These are phyloP conservation scores for Euphorbia pulcherrima DNA, from an alignment of 345 rosid genomes.

Conservation along the genomic window DNA sequence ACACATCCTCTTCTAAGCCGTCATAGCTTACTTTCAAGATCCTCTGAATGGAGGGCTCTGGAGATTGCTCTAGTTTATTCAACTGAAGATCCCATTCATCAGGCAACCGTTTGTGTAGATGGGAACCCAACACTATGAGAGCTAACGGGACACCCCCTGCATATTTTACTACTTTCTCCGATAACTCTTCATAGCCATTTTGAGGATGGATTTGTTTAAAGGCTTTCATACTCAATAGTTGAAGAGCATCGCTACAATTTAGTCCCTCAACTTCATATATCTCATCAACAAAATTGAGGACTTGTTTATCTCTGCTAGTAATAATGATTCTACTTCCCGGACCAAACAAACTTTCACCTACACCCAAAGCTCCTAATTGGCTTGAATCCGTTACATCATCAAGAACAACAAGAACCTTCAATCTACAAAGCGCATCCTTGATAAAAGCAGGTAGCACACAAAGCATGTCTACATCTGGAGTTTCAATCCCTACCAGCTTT, in stretches of 20 bases:
- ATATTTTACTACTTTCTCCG: not conserved
- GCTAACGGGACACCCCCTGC: constrained; percentile 17
- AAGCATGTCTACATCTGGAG: not conserved
- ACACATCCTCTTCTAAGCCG: not conserved
- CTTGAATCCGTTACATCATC: no score
- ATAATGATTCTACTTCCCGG: no score
- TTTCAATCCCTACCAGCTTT: not conserved
- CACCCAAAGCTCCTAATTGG: no score
- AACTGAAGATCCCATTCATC: no score
- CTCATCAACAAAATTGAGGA: no score
- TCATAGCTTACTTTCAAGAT: not conserved
- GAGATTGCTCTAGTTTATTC: not conserved
- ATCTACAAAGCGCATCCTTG: no score
- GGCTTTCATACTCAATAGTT: constrained; percentile 9
- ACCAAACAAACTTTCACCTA: no score
- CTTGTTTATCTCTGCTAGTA: no score
- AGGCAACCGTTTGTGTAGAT: constrained; percentile 8
- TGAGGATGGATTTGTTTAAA: constrained; percentile 1
- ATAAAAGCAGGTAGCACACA: no score
- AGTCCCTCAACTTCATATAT: no score
- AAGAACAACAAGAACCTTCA: no score
- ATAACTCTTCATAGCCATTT: not conserved
- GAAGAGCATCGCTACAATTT: no score
- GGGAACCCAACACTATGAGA: constrained; percentile 21
- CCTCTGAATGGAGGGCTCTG: not conserved